Evolutionary conservation across 495 filamentous ascomycete genomes (phyloP), one percentile per base, ranked within the genome.

Genomic region (Neurospora sp.): DNA sequence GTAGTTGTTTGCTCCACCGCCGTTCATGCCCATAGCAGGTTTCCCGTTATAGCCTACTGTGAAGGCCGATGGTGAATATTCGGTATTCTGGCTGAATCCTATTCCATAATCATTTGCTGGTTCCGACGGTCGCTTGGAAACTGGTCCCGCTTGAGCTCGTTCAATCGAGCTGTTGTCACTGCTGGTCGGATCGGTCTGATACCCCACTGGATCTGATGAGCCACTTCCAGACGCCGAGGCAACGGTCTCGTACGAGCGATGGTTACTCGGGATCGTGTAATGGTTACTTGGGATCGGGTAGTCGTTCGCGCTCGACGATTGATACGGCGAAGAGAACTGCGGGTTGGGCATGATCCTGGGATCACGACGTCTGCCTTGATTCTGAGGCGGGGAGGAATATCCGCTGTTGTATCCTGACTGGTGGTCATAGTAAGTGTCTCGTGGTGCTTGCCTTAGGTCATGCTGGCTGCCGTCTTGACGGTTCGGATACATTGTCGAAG

Each of bases 161-260:
- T 97, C 93, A 71, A 94, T 86, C 4, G 93, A 96, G 82, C 92
- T 96, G 81, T 97, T 96, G 73, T 96, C 89, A 73, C 93, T 96
- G 79, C 92, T 96, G 44, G 84, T 86, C 1, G 93, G 94, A 75
- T 97, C 93, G 40, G 93, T 96, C 59, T 90, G 91, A 78, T 94
- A 93, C n/a, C 89, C 91, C 76, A 87, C 89, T 17, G 89, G 88
- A 59, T 96, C 92, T 69, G 83, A 89, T 69, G 90, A 88, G 41
- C 90, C 92, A 69, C 89, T 91, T 40, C 89, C 91, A 10, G 90
- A 90, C 1, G 86, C 89, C 0, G 92, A 91, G 35, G 90, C 89
- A 20, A 94, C 89, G 7, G 93, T 97, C 78, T 97, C 94, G 75
- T 93, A 89, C 5, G 91, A 94, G 73, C 88, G 90, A 69, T 94